A percentile compares a stretch with the other conserved stretches of the same genome.
Conservation (phyloP, 106 monocot genomes). For the Alisma plantagoaquatica region DNA sequence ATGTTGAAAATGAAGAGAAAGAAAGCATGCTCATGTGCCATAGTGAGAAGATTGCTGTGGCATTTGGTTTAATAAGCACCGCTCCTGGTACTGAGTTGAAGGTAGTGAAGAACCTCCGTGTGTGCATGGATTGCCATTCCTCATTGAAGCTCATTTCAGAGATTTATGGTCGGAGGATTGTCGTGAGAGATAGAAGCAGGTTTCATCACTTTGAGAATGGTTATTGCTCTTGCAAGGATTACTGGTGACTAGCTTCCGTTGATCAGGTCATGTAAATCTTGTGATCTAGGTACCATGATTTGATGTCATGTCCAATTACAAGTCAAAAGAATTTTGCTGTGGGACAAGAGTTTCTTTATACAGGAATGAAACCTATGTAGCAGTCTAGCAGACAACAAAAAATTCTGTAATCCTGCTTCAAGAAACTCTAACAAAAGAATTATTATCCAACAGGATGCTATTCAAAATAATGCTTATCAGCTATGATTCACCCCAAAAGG, state of each 20-base stretch:
- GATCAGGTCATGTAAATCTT: too few species aligned
- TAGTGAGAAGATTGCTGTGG: slow-evolving; percentile 30
- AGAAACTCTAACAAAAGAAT: too few species aligned
- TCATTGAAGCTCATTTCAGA: slow-evolving; percentile 24
- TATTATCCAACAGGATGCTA: too few species aligned
- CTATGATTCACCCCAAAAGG: too few species aligned
- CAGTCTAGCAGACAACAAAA: too few species aligned
- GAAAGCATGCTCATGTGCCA: slow-evolving; percentile 14
- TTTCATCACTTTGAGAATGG: slow-evolving; percentile 30
- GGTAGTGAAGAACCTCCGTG: slow-evolving; percentile 22
- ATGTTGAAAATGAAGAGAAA: slow-evolving; percentile 23
- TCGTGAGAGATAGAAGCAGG: slow-evolving; percentile 23
- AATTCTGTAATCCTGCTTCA: too few species aligned
- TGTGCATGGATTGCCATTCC: slow-evolving; percentile 23
- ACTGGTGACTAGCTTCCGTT: slow-evolving; percentile 22
- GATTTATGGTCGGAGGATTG: slow-evolving; percentile 15
- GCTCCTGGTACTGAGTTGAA: slow-evolving; percentile 6
- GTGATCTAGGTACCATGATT: too few species aligned
- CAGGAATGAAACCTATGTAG: too few species aligned
- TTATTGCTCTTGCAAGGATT: slow-evolving; percentile 19
- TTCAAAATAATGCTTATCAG: too few species aligned
- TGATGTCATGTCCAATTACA: too few species aligned
- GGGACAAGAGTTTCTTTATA: too few species aligned
- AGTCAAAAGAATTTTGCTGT: too few species aligned
- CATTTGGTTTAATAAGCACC: slow-evolving; percentile 25